Base-by-base conservation (phyloP, 2,329 filamentous ascomycete species). In the Diaporthe sp. region DNA sequence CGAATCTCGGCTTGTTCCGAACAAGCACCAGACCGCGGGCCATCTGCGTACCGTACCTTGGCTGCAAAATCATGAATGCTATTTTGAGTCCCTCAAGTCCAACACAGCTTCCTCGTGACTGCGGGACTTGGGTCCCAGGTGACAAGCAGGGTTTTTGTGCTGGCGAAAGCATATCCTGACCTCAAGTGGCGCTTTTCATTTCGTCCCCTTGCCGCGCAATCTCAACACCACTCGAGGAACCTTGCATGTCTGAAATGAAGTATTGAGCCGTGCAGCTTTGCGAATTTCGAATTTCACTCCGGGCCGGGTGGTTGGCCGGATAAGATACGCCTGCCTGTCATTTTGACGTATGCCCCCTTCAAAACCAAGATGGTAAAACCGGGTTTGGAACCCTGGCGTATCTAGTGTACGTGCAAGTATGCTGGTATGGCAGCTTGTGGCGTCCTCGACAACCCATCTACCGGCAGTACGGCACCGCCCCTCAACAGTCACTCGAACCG, bases 191-290 rank as follows among this genome's bases (percentile, higher is more conserved):
- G 61, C 42, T 35, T 22, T 66, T 50, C 44, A 35, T 66, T 66
- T 63, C n/a, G 19, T 51, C 37, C 44, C 61, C 61, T 66, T 51
- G 25, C 61, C 44, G 30, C 61, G 61, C 42, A 66, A 66, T 66
- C 61, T 66, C 61, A 66, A 22, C 44, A 35, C 13, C 61, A 2
- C 27, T 13, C 44, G 42, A 66, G 13, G 61, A 47, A 50, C 61
- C 42, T 66, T 66, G 61, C 61, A 19, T 6, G 30, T 51, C 22
- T 66, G 61, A 66, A 66, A 66, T 66, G 61, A 66, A 50, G 39
- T 51, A 50, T 50, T 51, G 61, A 66, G 44, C 51, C 61, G 61
- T 66, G 61, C 61, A 66, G 61, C 61, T 66, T 22, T 66, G 61
- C 42, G 30, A 37, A 37, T n/a, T 65, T 32, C 19, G 12, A 42